phyloP scores from a whole-genome alignment of 2,329 filamentous ascomycete species.

The Chaetothyriales sp. region DNA sequence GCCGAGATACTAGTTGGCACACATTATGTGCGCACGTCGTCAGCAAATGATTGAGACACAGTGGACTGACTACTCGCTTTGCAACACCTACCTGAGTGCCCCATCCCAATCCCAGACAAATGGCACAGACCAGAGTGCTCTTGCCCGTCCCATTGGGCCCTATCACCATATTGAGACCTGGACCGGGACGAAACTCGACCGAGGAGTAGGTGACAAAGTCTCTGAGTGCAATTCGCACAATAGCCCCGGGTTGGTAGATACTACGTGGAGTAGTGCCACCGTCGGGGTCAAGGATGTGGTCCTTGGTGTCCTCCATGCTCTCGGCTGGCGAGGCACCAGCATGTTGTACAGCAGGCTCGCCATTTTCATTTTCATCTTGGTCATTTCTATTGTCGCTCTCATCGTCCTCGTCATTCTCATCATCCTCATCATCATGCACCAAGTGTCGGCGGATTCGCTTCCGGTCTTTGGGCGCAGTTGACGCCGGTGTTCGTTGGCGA shows the following conservation, averaged over 20 bases:
- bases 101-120: slow-evolving; percentile 83
- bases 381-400: neutral
- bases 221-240: slow-evolving; percentile 68
- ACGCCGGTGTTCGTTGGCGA: slow-evolving; percentile 14
- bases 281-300: neutral
- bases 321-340: slow-evolving; percentile 1
- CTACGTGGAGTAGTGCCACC: neutral
- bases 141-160: slow-evolving; percentile 98
- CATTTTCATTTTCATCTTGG: neutral
- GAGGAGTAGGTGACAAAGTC: slow-evolving; percentile 94
- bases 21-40: neutral
- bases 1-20: slow-evolving; percentile 48
- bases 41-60: neutral
- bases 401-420: neutral
- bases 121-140: slow-evolving; percentile 91
- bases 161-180: slow-evolving; percentile 94
- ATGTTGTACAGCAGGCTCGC: neutral
- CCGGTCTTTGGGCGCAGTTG: slow-evolving; percentile 13
- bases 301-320: neutral
- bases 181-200: slow-evolving; percentile 80
- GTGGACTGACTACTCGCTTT: no score
- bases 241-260: slow-evolving; percentile 55
- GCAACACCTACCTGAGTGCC: slow-evolving; percentile 42
- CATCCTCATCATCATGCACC: neutral
- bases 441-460: slow-evolving; percentile 15